Base-by-base conservation (phyloP, 2,329 filamentous ascomycete genomes). In the Coniochaeta pulveracea region DNA sequence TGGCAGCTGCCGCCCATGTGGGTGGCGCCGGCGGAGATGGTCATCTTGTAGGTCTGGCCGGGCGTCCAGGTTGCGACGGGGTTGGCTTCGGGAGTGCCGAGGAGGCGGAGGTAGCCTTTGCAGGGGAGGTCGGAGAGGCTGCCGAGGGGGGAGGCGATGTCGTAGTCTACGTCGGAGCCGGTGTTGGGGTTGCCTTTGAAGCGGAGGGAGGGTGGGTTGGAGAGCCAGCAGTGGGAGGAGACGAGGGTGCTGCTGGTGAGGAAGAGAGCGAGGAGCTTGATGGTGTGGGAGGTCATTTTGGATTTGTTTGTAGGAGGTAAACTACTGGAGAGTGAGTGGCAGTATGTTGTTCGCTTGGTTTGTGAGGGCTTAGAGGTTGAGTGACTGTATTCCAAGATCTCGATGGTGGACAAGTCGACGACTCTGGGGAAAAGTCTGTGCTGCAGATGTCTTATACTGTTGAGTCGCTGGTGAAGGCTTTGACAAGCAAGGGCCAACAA, bases 1-100 rank as follows among this genome's bases (percentile, higher is more conserved):
- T 91, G 84, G 58, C 83, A 88, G 8, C 76, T 83, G 25, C 83
- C 83, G 24, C 83, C 82, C 23, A 64, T 61, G 58, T 85, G 81
- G 33, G 55, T 55, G 29, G 75, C 73, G 31, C 67, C 68, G 21
- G 81, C 82, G 37, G 57, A 58, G 34, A 86, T 59, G 37, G 66
- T 70, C 55, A 86, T 65, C 42, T 71, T 69, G 55, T 83, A 76
- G 18, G 61, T 55, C 36, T 65, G 55, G 21, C 82, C 82, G 5
- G 76, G 67, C 4, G 57, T 50, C 53, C 80, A 88, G 15, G 64
- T 71, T 19, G 69, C 72, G 12, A 75, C 69, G 4, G 72, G 55
- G 12, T 59, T 53, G 41, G 72, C 72, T 28, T 57, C 54, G 7
- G 54, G 34, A 18, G 63, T 64, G 44, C 65, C 66, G 19, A 72